These are phyloP conservation scores for Calonectria leucothoes DNA, from an alignment of 2,329 filamentous ascomycete species.

Conservation along the genomic window DNA sequence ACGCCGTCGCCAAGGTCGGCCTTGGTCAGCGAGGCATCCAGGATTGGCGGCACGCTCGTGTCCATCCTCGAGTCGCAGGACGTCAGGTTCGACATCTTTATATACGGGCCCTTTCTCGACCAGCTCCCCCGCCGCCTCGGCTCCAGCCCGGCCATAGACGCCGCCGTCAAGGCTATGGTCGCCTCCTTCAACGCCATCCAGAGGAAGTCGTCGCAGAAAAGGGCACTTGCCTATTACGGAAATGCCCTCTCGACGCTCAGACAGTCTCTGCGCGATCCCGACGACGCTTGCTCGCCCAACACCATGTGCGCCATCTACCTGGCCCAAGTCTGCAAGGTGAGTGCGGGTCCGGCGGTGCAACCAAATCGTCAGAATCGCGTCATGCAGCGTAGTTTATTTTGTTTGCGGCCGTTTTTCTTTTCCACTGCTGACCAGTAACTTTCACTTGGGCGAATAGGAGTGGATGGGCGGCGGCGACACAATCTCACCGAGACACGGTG, in stretches of 20 bases:
- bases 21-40: background rate
- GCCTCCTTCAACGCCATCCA: background rate
- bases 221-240: background rate
- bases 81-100: slow-evolving; percentile 1
- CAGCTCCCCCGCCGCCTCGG: slow-evolving; percentile 5
- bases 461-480: slow-evolving; percentile 1
- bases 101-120: background rate
- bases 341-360: background rate
- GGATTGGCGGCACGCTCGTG: background rate
- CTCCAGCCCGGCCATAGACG: background rate
- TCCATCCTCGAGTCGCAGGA: background rate
- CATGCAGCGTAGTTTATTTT: no score
- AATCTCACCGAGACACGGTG: background rate
- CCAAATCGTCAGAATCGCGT: background rate
- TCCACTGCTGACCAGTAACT: no score
- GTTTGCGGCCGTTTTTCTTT: no score
- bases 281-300: background rate
- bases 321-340: slow-evolving; percentile 1
- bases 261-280: background rate
- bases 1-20: background rate
- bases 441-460: background rate
- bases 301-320: slow-evolving; percentile 4
- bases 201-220: background rate
- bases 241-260: background rate
- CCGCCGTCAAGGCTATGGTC: background rate